phyloP scores from a whole-genome alignment of 257 asterid genomes.

The Striga asiatica region DNA sequence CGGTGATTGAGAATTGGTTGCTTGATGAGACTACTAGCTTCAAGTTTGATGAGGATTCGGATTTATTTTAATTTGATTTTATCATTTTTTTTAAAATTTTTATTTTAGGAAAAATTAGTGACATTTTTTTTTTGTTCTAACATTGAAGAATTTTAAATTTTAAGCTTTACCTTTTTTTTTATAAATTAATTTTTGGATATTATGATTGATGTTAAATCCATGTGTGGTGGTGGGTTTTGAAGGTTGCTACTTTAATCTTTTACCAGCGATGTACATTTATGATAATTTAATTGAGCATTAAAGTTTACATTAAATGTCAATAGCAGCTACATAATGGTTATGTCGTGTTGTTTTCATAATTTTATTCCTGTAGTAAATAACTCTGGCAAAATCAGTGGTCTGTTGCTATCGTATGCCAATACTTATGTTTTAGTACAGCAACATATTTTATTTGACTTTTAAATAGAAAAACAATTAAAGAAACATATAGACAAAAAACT shows the following conservation, averaged over 20 bases:
- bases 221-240: neutral
- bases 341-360: neutral
- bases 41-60: constrained; percentile 33
- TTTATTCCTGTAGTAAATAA: too few relatives aligned
- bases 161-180: neutral
- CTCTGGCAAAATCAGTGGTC: too few relatives aligned
- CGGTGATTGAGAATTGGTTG: constrained; percentile 65
- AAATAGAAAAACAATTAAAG: too few relatives aligned
- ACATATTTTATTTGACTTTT: too few relatives aligned
- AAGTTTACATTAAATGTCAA: neutral
- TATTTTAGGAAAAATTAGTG: neutral
- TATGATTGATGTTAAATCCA: too few relatives aligned
- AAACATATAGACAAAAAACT: too few relatives aligned
- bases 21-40: constrained; percentile 44
- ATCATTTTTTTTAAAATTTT: neutral
- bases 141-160: neutral
- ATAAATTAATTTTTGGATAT: neutral
- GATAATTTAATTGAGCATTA: neutral
- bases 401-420: too few relatives aligned
- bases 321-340: neutral
- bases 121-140: too few relatives aligned
- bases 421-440: too few relatives aligned
- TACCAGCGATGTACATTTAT: neutral
- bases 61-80: constrained; percentile 28
- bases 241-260: neutral